These are phyloP conservation scores for Sphagnum magellanicum DNA, from an alignment of 228 moss, liverwort and hornwort species.

Conservation along the genomic window DNA sequence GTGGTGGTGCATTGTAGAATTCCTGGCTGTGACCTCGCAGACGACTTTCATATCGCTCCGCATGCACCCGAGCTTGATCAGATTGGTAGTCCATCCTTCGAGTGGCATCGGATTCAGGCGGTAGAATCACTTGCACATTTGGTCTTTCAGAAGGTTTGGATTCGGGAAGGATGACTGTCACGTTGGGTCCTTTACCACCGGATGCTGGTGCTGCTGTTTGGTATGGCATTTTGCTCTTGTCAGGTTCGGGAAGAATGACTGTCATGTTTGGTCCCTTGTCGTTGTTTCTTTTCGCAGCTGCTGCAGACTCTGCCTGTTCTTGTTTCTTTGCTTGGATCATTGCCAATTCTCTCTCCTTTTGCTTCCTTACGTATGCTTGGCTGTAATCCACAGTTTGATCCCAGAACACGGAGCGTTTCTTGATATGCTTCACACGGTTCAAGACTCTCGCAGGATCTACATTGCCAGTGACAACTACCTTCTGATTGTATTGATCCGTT, in stretches of 20 bases:
- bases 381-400: slow-evolving; percentile 4
- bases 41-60: slow-evolving; percentile 17
- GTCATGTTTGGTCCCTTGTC: slow-evolving; percentile 19
- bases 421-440: background rate
- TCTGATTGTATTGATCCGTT: slow-evolving; percentile 4
- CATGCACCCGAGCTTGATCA: slow-evolving; percentile 1
- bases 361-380: background rate
- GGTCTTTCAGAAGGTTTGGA: too few species aligned
- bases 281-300: slow-evolving; percentile 13
- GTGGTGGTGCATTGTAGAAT: background rate
- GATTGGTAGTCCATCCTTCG: too few species aligned
- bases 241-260: slow-evolving; percentile 19
- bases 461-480: slow-evolving; percentile 2
- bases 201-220: background rate
- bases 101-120: too few species aligned
- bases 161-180: too few species aligned
- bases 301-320: background rate
- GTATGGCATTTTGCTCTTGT: slow-evolving; percentile 17
- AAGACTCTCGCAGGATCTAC: slow-evolving; percentile 2
- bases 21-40: slow-evolving; percentile 18
- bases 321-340: background rate
- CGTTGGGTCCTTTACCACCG: too few species aligned
- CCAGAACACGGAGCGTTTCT: slow-evolving; percentile 2
- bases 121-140: too few species aligned
- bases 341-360: background rate